phyloP scores from a whole-genome alignment of 345 rosid genomes.

The Eucalyptus brandiana region DNA sequence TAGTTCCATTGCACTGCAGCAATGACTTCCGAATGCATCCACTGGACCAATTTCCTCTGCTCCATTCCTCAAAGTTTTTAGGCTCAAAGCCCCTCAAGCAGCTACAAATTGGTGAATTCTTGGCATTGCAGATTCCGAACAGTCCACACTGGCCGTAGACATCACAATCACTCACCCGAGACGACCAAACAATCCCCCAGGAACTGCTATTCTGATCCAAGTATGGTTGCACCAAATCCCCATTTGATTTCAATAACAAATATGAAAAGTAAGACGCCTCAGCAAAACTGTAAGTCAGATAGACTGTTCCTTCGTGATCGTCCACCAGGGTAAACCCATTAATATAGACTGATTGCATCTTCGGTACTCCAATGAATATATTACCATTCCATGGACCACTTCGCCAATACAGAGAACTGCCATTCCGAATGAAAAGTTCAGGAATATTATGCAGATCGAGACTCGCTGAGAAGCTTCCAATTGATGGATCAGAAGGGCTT shows the following conservation, averaged over 20 bases:
- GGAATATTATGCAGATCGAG: conserved; percentile 6
- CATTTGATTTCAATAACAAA: neutral
- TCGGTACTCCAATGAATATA: neutral
- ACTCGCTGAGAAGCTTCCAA: conserved; percentile 4
- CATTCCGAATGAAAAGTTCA: conserved; percentile 29
- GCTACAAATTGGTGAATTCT: conserved; percentile 4
- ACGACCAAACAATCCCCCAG: neutral
- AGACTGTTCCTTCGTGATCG: conserved; percentile 1
- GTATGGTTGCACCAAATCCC: neutral
- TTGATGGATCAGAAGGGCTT: conserved; percentile 13
- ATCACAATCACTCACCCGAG: neutral
- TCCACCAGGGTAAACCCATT: conserved; percentile 2
- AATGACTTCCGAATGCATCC: conserved; percentile 8
- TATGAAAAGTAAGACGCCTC: neutral
- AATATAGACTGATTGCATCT: neutral
- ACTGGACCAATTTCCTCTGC: conserved; percentile 3
- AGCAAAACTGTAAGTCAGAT: neutral
- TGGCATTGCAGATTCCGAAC: neutral
- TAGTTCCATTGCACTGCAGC: neutral
- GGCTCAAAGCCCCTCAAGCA: conserved; percentile 5
- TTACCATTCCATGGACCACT: conserved; percentile 58
- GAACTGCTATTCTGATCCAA: neutral
- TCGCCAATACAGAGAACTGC: conserved; percentile 21
- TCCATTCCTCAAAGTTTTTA: conserved; percentile 1
- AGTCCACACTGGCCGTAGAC: conserved; percentile 10